Conservation (phyloP, 129 eudicot genomes). For the sunflower (Helianthus annuus) region HanXRQr2.0-SUNRISE NC_035437.2:90710778-90711277, state of each 20-base stretch:
- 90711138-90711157: slow-evolving; percentile 7
- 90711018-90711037: neutral
- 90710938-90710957: slow-evolving; percentile 86
- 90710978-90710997: slow-evolving; percentile 91
- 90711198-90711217: slow-evolving; percentile 99
- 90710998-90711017: slow-evolving; percentile 96
- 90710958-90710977: slow-evolving; percentile 84
- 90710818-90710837: slow-evolving; percentile 86
- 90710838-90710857: slow-evolving; percentile 97
- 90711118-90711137: neutral
- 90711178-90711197: slow-evolving; percentile 94
- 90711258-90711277: neutral
- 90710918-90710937: slow-evolving; percentile 84
- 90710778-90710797: neutral
- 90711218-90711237: neutral
- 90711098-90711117: neutral
- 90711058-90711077: neutral
- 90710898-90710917: slow-evolving; percentile 78
- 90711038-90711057: neutral
- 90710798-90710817: slow-evolving; percentile 91
- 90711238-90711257: neutral
- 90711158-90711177: slow-evolving; percentile 99
- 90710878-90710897: slow-evolving; percentile 87
- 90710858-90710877: slow-evolving; percentile 96
- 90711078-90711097: neutral